A percentile compares a stretch with the other conserved stretches of the same genome.
phyloP scores from a whole-genome alignment of 257 asterid genomes.

The Solanum phureja region DNA sequence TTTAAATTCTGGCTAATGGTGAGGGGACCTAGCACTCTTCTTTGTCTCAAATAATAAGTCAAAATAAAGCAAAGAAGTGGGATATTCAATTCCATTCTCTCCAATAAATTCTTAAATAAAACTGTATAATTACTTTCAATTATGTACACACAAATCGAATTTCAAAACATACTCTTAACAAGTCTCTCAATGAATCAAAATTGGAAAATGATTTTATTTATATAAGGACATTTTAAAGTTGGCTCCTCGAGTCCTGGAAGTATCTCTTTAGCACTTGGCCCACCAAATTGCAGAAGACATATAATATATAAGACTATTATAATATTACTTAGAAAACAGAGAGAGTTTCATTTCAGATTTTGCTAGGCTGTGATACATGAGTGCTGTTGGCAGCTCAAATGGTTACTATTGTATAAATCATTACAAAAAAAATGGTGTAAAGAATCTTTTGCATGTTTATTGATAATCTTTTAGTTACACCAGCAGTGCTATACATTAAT shows the following conservation, averaged over 20 bases:
- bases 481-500: neutral
- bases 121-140: neutral
- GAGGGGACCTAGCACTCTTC: slow-evolving; percentile 12
- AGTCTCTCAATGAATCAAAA: neutral
- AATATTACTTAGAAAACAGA: slow-evolving; percentile 4
- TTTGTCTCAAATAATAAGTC: slow-evolving; percentile 18
- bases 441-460: slow-evolving; percentile 18
- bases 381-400: slow-evolving; percentile 2
- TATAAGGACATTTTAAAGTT: slow-evolving; percentile 20
- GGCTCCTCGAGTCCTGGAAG: slow-evolving; percentile 52
- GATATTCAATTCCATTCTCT: slow-evolving; percentile 5
- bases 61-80: slow-evolving; percentile 17
- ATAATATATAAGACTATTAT: neutral
- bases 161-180: neutral
- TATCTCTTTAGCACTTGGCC: slow-evolving; percentile 1
- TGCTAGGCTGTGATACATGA: slow-evolving; percentile 32
- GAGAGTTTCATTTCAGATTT: slow-evolving; percentile 13
- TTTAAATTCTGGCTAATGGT: neutral
- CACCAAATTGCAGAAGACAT: slow-evolving; percentile 15
- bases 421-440: neutral
- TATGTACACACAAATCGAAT: neutral
- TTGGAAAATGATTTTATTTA: slow-evolving; percentile 15
- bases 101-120: neutral
- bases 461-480: neutral
- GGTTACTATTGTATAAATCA: neutral